Evolutionary conservation across 2,329 filamentous ascomycete genomes (phyloP), one percentile per base, ranked within the genome.

Genomic region (Blumeriella jaapii): DNA sequence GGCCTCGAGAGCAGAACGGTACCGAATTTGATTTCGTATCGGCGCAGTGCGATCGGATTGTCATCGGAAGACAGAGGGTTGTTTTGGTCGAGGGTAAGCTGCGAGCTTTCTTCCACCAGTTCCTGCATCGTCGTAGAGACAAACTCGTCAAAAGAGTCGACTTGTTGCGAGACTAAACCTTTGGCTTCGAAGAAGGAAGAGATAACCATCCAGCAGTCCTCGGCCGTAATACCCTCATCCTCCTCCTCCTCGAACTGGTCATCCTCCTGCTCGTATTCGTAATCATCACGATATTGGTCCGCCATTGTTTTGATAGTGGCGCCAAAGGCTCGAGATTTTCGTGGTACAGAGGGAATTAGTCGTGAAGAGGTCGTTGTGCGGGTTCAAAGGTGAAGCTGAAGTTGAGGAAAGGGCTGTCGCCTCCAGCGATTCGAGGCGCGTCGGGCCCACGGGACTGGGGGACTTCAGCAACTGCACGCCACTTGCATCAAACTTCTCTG

Each of bases 191-290:
- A 98, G 67, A 95, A 96, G 7, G 91, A 82, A 38, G 83, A 86
- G 58, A 98, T 96, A 55, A 96, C 89, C 47, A 82, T 82, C 91
- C 93, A 98, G 67, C 86, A 95, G 63, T 98, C 93, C 65, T 96
- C 91, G 42, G 87, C 84, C 16, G 87, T 94, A 63, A 96, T 94
- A 50, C 67, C 67, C 43, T 81, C 77, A 43, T 81, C 76, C 40
- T 71, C 74, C 51, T 76, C 73, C 45, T 72, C 71, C 8, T 34
- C 25, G n/a, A 27, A 23, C 13, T 34, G 24, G 47, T 77, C 71
- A 9, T 34, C 25, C 9, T 28, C 32, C 11, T 33, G 19, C 47
- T 77, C 71, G 47, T 77, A 74, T 42, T 79, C 78, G 56, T 85
- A 83, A 34, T 71, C 67, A 37, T 73, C 54, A 40, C 56, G 53